Base-by-base conservation (phyloP, 768 basidiomycete species). In the Calocera viscosa region DNA sequence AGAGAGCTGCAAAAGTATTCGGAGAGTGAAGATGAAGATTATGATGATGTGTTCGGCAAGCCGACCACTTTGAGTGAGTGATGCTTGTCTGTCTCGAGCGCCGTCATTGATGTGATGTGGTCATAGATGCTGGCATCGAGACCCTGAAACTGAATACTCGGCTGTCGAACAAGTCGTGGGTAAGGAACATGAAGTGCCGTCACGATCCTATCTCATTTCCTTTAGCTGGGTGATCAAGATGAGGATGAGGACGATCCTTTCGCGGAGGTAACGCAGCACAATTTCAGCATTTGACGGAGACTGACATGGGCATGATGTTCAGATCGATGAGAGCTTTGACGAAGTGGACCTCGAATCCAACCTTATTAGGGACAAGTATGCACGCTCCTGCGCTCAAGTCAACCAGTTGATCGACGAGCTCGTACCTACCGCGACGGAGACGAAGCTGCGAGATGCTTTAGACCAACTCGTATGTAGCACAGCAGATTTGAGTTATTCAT, bases 241-340 rank as follows among this genome's bases (percentile, higher is more conserved):
- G 85, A 84, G 1, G 93, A 95, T 67, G 94, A 95, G 65, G 91
- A 93, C 65, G 94, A 99, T 79, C 95, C 96, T 0, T 99, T 99
- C 71, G 94, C 95, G 1, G 91, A 94, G 80, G 91, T 91, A n/a
- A 70, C 71, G 43, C 11, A 32, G 39, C 3, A 70, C 35, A 38
- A 14, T 66, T 71, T 63, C 19, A 34, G 14, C 11, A 8, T 14
- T 1, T 30, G 22, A 5, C 35, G 12, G 39, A 10, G 19, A 40
- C n/a, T n/a, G n/a, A 47, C 19, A 47, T 47, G 7, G 43, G 19
- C 35, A 70, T 66, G 41, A 33, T 24, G 65, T n/a, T 35, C 69
- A 89, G 90, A 94, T 95, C 67, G 93, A 96, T 72, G 94, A 94
- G 79, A 90, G 89, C 7, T 94, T 93, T 71, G 87, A 85, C 1